Conservation (phyloP, 1,284 basidiomycete genomes). For the Irpex sp. region DNA sequence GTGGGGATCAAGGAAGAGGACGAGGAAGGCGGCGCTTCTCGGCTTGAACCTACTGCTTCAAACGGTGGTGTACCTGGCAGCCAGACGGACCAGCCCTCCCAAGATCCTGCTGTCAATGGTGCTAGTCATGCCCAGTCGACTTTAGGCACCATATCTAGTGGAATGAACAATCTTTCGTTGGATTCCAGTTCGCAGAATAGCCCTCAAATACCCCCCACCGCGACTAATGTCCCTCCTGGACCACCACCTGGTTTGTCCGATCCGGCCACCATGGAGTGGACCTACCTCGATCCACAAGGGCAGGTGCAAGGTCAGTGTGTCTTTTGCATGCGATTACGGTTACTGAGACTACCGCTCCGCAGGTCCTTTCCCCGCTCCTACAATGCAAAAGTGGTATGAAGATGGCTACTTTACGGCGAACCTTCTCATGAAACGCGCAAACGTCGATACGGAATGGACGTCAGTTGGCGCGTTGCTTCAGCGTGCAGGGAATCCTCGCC, state of each 20-base stretch:
- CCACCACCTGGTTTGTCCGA: constrained; percentile 47
- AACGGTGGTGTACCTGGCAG: constrained; percentile 8
- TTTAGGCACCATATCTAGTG: not conserved
- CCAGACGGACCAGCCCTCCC: constrained; percentile 11
- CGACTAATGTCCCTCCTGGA: constrained; percentile 8
- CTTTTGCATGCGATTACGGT: not conserved
- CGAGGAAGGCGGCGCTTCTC: constrained; percentile 32
- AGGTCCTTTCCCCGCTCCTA: constrained; percentile 88
- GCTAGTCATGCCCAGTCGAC: constrained; percentile 3
- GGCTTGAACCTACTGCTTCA: not conserved
- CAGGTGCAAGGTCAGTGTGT: constrained; percentile 74
- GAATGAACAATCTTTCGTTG: constrained; percentile 6
- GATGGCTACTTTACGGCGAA: constrained; percentile 89
- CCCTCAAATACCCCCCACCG: not conserved
- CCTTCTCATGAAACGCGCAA: constrained; percentile 79
- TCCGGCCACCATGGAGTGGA: constrained; percentile 80
- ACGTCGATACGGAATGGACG: constrained; percentile 63
- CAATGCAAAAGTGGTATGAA: constrained; percentile 97
- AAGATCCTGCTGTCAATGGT: constrained; percentile 1
- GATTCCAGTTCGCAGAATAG: constrained; percentile 1
- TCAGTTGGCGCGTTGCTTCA: constrained; percentile 55
- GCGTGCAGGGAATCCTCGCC: constrained; percentile 48
- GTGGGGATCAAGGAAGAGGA: constrained; percentile 58
- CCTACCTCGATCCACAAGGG: constrained; percentile 88
- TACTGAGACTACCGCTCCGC: not conserved